Conservation (phyloP, 192 early-diverging fungal genomes). For the Entrophospora sp. region DNA sequence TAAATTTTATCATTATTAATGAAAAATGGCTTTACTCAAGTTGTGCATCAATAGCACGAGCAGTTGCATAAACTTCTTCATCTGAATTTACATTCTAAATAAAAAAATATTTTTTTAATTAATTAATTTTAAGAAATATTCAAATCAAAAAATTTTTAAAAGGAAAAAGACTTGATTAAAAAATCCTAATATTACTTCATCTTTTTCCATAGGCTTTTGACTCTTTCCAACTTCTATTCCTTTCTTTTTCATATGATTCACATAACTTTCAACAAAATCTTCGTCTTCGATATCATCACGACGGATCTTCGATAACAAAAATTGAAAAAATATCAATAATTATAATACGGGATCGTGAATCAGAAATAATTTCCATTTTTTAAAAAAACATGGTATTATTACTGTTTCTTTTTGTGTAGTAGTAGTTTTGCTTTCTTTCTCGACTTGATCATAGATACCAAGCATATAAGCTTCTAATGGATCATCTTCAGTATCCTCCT, state of each 20-base stretch:
- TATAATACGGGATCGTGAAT: too few relatives aligned
- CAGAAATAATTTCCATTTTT: too few relatives aligned
- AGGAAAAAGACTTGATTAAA: not conserved
- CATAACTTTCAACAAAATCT: conserved; percentile 65
- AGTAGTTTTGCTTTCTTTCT: conserved; percentile 32
- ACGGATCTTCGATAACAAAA: conserved; percentile 26
- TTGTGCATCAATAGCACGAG: conserved; percentile 52
- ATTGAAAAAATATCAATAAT: not conserved
- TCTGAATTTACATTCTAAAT: conserved; percentile 59
- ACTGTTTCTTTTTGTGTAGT: conserved; percentile 39
- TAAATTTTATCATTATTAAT: too few relatives aligned
- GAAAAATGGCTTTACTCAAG: conserved; percentile 26
- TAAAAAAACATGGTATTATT: not conserved
- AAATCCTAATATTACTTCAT: conserved; percentile 32
- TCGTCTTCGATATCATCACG: conserved; percentile 68
- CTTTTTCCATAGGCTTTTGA: conserved; percentile 28
- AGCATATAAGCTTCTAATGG: conserved; percentile 83
- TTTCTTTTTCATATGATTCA: conserved; percentile 66
- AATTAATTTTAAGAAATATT: not conserved
- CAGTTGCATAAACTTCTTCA: conserved; percentile 79
- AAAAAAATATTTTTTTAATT: not conserved
- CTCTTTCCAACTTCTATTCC: conserved; percentile 64
- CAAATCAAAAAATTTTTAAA: not conserved
- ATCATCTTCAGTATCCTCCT: conserved; percentile 53
- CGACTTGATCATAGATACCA: conserved; percentile 48